These are phyloP conservation scores for Botrytis porri DNA, from an alignment of 2,329 filamentous ascomycete genomes.

Conservation along the genomic window DNA sequence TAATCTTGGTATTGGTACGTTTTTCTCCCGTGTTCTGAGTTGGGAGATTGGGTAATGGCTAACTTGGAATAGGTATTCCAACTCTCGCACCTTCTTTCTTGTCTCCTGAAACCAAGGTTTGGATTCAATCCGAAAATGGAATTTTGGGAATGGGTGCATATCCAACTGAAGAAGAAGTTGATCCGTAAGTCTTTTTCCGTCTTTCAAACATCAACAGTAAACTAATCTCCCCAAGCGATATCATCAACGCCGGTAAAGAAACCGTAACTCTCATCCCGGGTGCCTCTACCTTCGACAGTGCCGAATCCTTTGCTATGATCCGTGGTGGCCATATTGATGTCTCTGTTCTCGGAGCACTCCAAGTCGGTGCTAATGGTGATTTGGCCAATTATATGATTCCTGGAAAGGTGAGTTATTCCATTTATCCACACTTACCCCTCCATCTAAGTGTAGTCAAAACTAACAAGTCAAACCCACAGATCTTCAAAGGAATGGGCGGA, in stretches of 20 bases:
- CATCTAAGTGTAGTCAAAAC: not conserved
- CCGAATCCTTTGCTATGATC: constrained; percentile 85
- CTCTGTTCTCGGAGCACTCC: constrained; percentile 65
- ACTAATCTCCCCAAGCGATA: constrained; percentile 45
- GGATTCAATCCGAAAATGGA: constrained; percentile 84
- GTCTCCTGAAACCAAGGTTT: constrained; percentile 65
- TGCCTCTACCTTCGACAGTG: constrained; percentile 72
- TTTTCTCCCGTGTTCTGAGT: not conserved
- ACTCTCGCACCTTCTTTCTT: constrained; percentile 80
- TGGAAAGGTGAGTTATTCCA: constrained; percentile 59
- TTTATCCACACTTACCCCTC: not conserved
- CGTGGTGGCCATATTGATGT: constrained; percentile 79
- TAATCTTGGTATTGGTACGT: constrained; percentile 70
- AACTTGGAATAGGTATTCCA: constrained; percentile 69
- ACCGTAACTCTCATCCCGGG: constrained; percentile 77
- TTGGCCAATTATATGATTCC: constrained; percentile 88
- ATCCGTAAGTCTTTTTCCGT: constrained; percentile 45
- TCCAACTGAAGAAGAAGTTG: constrained; percentile 67
- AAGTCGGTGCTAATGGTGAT: constrained; percentile 75
- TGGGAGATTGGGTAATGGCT: not conserved
- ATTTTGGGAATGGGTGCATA: constrained; percentile 81
- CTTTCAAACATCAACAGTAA: too few relatives aligned
- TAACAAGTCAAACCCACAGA: not conserved
- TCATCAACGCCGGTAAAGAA: constrained; percentile 84
- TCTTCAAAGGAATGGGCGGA: constrained; percentile 79